Evolutionary conservation across 331 rosid species (phyloP), one percentile per base, ranked within the genome.

Genomic region (Malus hybrid): DNA sequence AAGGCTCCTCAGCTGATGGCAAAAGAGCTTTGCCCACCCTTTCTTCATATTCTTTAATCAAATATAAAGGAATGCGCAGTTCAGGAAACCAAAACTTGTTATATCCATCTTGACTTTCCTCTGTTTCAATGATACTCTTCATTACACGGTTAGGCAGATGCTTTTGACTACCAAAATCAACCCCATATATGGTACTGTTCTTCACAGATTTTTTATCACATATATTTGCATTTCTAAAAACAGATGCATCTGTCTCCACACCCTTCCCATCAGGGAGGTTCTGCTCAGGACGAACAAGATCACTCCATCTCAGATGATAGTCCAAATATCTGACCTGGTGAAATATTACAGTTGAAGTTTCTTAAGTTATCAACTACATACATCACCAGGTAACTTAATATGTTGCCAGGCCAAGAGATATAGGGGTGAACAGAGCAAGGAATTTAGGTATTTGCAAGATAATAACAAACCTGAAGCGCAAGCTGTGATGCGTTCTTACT

Each of bases 81-180:
- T 95, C 99, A 50, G 75, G 81, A 90, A 95, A 92, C 99, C 99
- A 95, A 80, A 84, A 89, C 76, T 83, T 91, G 18, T 80, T 90
- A 62, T 70, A 83, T 83, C 93, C 98, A 76, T 80, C 90, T 20
- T 76, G 77, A 80, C 67, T 71, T 71, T 87, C 80, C 84, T 92
- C 97, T 61, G 77, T 75, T 81, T 88, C 97, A 80, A 90, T 65
- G 80, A 89, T 80, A 82, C 80, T 90, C 88, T 90, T 95, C 96
- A 89, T 86, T 77, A 92, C 88, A 71, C 98, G 93, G 4, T 90
- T 86, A 83, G 99, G 92, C 85, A 95, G 97, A 85, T 92, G 97
- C 82, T 89, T 95, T 89, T 95, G 99, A 84, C 78, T 76, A 52
- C 93, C 93, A 83, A 95, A 95, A 72, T 84, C 93, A 82, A 95